Evolutionary conservation across 164 flowering plant genomes (phyloP).

Genomic region (Magnolia sinica): DNA sequence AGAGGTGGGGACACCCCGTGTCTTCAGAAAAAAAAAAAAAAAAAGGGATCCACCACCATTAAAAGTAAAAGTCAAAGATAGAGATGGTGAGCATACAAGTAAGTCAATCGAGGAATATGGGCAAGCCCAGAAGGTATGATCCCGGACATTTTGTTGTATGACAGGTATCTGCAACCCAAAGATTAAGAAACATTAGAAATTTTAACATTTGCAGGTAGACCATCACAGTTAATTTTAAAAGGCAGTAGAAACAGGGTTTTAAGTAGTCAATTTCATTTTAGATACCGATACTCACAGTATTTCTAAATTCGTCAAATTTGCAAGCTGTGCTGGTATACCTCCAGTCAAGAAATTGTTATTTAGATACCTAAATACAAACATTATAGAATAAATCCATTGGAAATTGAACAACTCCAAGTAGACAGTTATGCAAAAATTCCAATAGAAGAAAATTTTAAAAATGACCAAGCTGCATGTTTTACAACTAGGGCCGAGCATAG

Average conservation of each 20-base stretch:
- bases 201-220: neutral
- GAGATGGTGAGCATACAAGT: slow-evolving; percentile 38
- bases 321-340: slow-evolving; percentile 89
- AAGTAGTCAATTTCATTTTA: neutral
- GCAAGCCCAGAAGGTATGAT: slow-evolving; percentile 69
- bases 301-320: slow-evolving; percentile 85
- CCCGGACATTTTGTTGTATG: slow-evolving; percentile 92
- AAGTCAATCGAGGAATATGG: slow-evolving; percentile 71
- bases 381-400: neutral
- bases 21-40: too few relatives aligned
- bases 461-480: neutral
- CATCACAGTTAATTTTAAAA: neutral
- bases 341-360: slow-evolving; percentile 89
- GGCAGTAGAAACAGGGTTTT: neutral
- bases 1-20: neutral
- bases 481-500: neutral
- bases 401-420: neutral
- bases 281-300: slow-evolving; percentile 21
- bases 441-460: neutral
- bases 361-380: slow-evolving; percentile 50
- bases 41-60: neutral
- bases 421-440: neutral
- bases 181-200: slow-evolving; percentile 13
- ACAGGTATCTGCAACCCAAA: slow-evolving; percentile 60
- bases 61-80: neutral